A percentile compares a stretch with the other conserved stretches of the same genome.
phyloP scores from a whole-genome alignment of 2,329 filamentous ascomycete species.

The Geosmithia flava region DNA sequence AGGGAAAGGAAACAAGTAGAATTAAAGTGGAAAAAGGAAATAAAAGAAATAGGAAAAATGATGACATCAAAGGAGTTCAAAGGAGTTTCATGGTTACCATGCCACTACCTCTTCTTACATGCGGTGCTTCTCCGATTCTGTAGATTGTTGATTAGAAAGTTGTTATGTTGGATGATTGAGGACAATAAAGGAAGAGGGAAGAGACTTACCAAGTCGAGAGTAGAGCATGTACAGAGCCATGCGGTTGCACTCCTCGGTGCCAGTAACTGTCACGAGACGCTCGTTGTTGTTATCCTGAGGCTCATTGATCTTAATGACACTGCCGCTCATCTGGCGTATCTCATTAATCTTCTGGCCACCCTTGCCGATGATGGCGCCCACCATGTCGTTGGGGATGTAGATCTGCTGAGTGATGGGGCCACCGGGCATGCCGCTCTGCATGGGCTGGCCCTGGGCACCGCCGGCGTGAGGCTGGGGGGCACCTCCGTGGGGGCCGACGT shows the following conservation, averaged over 20 bases:
- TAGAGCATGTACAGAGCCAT: conserved; percentile 99
- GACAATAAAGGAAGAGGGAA: too few species aligned
- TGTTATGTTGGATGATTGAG: conserved; percentile 8
- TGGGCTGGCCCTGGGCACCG: conserved; percentile 62
- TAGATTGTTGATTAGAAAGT: conserved; percentile 8
- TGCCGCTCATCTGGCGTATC: conserved; percentile 91
- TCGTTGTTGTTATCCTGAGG: conserved; percentile 99
- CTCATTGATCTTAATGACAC: conserved; percentile 99
- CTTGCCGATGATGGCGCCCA: conserved; percentile 97
- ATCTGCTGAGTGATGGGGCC: conserved; percentile 89
- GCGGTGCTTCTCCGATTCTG: conserved; percentile 33
- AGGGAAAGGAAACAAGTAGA: too few species aligned
- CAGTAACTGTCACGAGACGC: conserved; percentile 91
- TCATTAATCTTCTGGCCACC: conserved; percentile 99
- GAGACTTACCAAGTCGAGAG: conserved; percentile 70
- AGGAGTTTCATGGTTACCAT: not conserved
- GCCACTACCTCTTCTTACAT: conserved; percentile 10
- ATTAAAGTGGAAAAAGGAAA: not conserved
- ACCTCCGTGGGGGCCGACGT: conserved; percentile 46
- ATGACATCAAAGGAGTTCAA: not conserved
- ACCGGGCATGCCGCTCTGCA: conserved; percentile 48
- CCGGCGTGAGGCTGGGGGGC: conserved; percentile 45
- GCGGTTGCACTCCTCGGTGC: conserved; percentile 95
- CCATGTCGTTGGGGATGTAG: conserved; percentile 99
- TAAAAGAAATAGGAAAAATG: not conserved